A percentile compares a stretch with the other conserved stretches of the same genome.
Evolutionary conservation across 2,329 filamentous ascomycete genomes (phyloP).

Genomic region (Beauveria bassiana): DNA sequence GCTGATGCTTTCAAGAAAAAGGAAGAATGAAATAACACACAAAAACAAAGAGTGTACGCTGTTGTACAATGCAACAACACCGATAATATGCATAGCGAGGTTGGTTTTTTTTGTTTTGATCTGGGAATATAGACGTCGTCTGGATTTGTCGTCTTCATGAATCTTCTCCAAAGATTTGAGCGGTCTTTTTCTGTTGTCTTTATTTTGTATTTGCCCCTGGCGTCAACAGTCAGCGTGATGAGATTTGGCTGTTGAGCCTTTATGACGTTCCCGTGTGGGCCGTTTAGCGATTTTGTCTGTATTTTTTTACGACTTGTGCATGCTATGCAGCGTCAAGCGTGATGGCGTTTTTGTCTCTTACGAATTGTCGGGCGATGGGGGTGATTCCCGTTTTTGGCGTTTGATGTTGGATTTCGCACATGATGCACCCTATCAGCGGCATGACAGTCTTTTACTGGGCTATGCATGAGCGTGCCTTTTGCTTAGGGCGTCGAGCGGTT

Average conservation of each 20-base stretch:
- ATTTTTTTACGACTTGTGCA: background rate
- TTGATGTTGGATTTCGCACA: background rate
- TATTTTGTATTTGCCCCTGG: background rate
- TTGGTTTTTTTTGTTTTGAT: background rate
- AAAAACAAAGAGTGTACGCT: conserved; percentile 9
- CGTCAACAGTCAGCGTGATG: background rate
- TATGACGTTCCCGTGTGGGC: background rate
- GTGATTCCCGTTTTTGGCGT: background rate
- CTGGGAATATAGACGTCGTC: background rate
- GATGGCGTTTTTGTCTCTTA: background rate
- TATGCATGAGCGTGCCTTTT: too few relatives aligned
- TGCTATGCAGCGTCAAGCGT: background rate
- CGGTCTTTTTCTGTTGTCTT: background rate
- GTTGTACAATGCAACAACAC: background rate
- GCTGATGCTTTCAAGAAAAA: background rate
- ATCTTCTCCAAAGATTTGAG: background rate
- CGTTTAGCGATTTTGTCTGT: background rate
- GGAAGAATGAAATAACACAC: background rate
- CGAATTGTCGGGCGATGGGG: background rate
- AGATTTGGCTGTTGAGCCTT: background rate
- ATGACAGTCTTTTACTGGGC: too few relatives aligned
- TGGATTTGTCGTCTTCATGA: background rate
- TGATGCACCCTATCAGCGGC: background rate
- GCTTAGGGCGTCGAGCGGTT: too few relatives aligned
- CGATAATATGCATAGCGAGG: background rate